Evolutionary conservation across 371 early-diverging fungal genomes (phyloP).

Genomic region (Rhizopus delemar): DNA sequence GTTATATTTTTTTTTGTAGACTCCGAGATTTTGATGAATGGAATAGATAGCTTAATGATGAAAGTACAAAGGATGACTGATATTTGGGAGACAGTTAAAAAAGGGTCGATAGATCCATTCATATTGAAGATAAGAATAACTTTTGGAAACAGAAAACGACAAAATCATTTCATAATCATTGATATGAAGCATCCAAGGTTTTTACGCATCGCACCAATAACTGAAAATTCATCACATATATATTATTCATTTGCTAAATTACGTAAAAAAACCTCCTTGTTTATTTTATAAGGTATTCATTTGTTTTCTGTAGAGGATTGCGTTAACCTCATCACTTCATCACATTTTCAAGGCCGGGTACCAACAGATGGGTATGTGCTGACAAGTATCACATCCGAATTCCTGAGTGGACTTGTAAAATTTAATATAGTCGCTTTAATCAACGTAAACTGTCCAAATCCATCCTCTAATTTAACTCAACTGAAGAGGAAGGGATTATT

Average conservation of each 20-base stretch:
- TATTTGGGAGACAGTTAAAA: not conserved
- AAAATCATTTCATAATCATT: not conserved
- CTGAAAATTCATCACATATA: not conserved
- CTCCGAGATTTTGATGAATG: not conserved
- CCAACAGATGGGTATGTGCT: slow-evolving; percentile 2
- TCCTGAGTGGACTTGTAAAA: not conserved
- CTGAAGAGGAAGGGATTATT: not conserved
- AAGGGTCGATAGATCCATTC: not conserved
- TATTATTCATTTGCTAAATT: slow-evolving; percentile 3
- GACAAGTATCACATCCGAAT: not conserved
- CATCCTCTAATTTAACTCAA: not conserved
- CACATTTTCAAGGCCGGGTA: not conserved
- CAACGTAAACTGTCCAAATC: not conserved
- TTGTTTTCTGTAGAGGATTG: not conserved
- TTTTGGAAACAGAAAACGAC: not conserved
- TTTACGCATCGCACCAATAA: not conserved
- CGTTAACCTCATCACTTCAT: not conserved
- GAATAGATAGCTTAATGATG: slow-evolving; percentile 1
- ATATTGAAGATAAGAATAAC: not conserved
- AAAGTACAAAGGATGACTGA: not conserved
- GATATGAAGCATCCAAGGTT: slow-evolving; percentile 3
- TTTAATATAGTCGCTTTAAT: not conserved
- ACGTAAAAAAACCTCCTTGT: not conserved
- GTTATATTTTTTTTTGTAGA: not conserved
- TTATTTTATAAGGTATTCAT: not conserved